phyloP scores from a whole-genome alignment of 129 eudicot species.

The Tanacetum coccineum region DNA sequence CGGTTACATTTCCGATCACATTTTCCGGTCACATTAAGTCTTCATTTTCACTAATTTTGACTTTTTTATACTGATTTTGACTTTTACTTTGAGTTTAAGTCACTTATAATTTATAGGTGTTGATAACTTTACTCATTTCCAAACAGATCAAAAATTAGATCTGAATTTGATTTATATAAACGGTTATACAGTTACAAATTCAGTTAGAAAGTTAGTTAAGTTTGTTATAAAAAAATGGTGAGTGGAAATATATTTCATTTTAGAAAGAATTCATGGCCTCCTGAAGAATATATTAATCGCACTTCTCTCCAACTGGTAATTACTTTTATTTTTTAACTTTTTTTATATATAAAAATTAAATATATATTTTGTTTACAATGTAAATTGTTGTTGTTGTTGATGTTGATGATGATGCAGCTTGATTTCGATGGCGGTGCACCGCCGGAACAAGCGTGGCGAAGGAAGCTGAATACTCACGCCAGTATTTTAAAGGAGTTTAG shows the following conservation, averaged over 20 bases:
- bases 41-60: slow-evolving; percentile 3
- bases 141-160: slow-evolving; percentile 3
- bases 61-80: slow-evolving; percentile 9
- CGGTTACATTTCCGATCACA: no score
- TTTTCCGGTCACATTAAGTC: background rate
- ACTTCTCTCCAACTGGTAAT: slow-evolving; percentile 77
- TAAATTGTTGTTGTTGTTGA: background rate
- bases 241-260: slow-evolving; percentile 64
- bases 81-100: slow-evolving; percentile 26
- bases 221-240: slow-evolving; percentile 63
- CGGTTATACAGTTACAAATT: no score
- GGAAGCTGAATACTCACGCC: slow-evolving; percentile 81
- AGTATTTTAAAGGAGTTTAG: slow-evolving; percentile 86
- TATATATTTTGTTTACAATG: background rate
- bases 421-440: slow-evolving; percentile 94
- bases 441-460: slow-evolving; percentile 92
- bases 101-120: slow-evolving; percentile 18
- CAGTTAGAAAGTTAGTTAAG: background rate
- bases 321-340: background rate
- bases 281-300: slow-evolving; percentile 70
- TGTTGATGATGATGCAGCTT: slow-evolving; percentile 36
- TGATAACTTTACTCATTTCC: no score
- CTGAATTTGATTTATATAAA: no score
- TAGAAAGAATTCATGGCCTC: slow-evolving; percentile 90
- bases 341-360: no score